These are phyloP conservation scores for Clitoria ternatea DNA, from an alignment of 306 rosid species.

Conservation along the genomic window DNA sequence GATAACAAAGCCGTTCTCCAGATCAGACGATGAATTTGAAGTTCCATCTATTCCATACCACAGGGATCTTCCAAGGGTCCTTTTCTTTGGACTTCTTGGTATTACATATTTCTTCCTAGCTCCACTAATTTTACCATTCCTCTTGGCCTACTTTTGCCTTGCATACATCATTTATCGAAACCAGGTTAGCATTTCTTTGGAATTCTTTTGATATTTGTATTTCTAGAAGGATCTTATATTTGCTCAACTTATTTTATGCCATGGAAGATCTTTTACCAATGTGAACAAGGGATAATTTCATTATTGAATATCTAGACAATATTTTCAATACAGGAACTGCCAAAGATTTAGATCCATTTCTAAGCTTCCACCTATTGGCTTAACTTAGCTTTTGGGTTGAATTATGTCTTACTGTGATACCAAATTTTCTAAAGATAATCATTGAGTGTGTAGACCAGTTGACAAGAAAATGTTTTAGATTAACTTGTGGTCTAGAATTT, in stretches of 20 bases:
- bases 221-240: slow-evolving; percentile 20
- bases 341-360: not conserved
- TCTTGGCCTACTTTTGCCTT: slow-evolving; percentile 68
- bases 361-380: not conserved
- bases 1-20: slow-evolving; percentile 52
- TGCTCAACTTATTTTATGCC: not conserved
- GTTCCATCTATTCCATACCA: slow-evolving; percentile 67
- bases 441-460: no score
- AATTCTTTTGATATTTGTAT: not conserved
- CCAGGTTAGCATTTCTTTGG: slow-evolving; percentile 56
- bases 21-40: slow-evolving; percentile 47
- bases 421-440: not conserved
- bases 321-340: not conserved
- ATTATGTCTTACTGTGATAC: not conserved
- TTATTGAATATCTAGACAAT: not conserved
- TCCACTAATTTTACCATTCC: slow-evolving; percentile 90
- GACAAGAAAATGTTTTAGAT: no score
- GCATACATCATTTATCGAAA: slow-evolving; percentile 74
- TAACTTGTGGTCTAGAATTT: no score
- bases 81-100: slow-evolving; percentile 93
- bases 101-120: slow-evolving; percentile 88
- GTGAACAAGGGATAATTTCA: not conserved
- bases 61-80: slow-evolving; percentile 73
- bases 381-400: not conserved
- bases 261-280: not conserved